Percentiles rank a stretch among this genome's conserved stretches.
Evolutionary conservation across 257 asterid species (phyloP).

Genomic region (Lantana camara): DNA sequence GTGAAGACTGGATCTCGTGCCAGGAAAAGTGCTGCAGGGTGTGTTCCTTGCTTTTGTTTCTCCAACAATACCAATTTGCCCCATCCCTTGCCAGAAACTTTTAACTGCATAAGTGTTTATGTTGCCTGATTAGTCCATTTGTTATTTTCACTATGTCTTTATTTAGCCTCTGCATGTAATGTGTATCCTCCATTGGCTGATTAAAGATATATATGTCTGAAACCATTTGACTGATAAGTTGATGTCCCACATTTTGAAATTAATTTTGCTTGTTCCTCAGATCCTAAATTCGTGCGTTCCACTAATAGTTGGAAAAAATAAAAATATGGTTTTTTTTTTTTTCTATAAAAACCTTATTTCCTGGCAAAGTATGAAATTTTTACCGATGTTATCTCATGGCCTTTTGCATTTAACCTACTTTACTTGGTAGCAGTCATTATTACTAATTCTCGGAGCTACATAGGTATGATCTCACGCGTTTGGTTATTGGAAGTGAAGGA

Average conservation of each 20-base stretch:
- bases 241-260: conserved; percentile 1
- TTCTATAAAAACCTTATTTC: background rate
- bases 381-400: background rate
- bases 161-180: conserved; percentile 13
- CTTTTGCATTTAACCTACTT: background rate
- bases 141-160: background rate
- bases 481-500: conserved; percentile 97
- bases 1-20: conserved; percentile 97
- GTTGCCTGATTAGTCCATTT: background rate
- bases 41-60: conserved; percentile 29
- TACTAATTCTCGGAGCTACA: conserved; percentile 26
- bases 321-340: background rate
- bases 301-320: background rate
- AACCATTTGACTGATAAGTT: background rate
- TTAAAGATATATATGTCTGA: background rate
- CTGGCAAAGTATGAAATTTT: conserved; percentile 13
- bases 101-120: background rate
- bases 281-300: conserved; percentile 1
- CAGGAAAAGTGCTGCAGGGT: conserved; percentile 99
- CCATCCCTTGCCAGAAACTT: conserved; percentile 1
- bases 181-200: background rate
- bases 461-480: conserved; percentile 94
- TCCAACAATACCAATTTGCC: conserved; percentile 16
- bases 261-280: conserved; percentile 2
- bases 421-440: background rate